These are phyloP conservation scores for Coniferiporia weirii DNA, from an alignment of 1,284 basidiomycete genomes.

Conservation along the genomic window DNA sequence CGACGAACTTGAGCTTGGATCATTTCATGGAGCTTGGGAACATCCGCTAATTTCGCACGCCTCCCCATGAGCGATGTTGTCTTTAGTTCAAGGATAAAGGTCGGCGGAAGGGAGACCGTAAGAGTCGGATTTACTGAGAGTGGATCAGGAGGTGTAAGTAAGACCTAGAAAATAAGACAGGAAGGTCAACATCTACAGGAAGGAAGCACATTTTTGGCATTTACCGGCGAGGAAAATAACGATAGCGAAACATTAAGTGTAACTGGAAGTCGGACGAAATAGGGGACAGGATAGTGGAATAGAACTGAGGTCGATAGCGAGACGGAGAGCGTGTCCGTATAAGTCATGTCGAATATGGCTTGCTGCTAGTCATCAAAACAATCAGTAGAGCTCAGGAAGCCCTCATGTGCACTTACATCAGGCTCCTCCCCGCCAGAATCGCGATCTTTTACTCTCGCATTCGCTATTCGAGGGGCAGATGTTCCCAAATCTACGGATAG, in stretches of 20 bases:
- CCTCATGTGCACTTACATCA: background rate
- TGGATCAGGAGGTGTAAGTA: constrained; percentile 42
- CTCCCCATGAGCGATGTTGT: constrained; percentile 79
- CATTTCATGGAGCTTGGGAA: constrained; percentile 78
- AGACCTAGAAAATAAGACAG: constrained; percentile 24
- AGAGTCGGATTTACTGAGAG: constrained; percentile 46
- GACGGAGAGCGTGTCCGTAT: constrained; percentile 66
- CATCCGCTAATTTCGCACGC: constrained; percentile 76
- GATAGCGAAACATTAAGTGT: constrained; percentile 73
- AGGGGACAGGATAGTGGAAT: constrained; percentile 75
- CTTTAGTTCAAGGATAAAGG: constrained; percentile 63
- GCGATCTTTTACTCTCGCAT: constrained; percentile 43
- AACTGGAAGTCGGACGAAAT: constrained; percentile 76
- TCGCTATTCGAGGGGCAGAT: constrained; percentile 60
- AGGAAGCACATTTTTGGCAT: constrained; percentile 21
- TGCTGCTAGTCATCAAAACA: constrained; percentile 31
- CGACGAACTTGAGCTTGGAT: constrained; percentile 69
- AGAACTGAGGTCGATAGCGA: constrained; percentile 78
- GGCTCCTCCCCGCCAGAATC: constrained; percentile 5
- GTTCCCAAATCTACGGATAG: constrained; percentile 70
- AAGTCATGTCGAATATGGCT: constrained; percentile 60
- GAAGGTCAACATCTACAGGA: background rate
- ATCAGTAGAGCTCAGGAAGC: background rate
- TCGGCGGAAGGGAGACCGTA: constrained; percentile 56
- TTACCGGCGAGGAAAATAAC: constrained; percentile 66